A percentile compares a stretch with the other conserved stretches of the same genome.
Evolutionary conservation across 2,329 filamentous ascomycete species (phyloP).

Genomic region (Penicillium sp.): DNA sequence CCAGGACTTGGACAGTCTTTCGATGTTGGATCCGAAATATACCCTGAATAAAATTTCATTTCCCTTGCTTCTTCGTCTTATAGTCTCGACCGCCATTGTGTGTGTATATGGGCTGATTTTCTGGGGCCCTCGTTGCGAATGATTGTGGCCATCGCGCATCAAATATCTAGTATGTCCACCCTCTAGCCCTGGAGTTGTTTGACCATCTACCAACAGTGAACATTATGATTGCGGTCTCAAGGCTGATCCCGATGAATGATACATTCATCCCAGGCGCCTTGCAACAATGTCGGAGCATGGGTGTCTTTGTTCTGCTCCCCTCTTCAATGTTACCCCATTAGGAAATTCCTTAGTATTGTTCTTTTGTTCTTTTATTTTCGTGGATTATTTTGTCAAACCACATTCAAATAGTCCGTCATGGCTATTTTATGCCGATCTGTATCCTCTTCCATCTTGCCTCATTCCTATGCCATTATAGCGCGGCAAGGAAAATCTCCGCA

Average conservation of each 20-base stretch:
- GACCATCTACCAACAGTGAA: not conserved
- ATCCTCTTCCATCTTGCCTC: not conserved
- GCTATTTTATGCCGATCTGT: not conserved
- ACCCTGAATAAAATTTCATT: constrained; percentile 15
- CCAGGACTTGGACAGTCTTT: not conserved
- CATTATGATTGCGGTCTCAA: not conserved
- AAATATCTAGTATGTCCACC: not conserved
- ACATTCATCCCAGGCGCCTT: not conserved
- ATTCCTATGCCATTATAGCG: not conserved
- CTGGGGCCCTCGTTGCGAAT: not conserved
- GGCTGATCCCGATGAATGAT: not conserved
- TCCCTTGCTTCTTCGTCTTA: not conserved
- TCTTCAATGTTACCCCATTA: constrained; percentile 21
- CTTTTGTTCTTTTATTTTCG: not conserved
- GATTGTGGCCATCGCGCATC: not conserved
- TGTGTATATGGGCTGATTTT: not conserved
- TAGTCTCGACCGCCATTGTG: not conserved
- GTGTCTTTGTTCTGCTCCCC: constrained; percentile 15
- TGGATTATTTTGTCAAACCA: not conserved
- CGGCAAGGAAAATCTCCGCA: not conserved
- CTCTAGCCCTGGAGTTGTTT: not conserved
- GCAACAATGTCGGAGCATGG: constrained; percentile 18
- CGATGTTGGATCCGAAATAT: constrained; percentile 7
- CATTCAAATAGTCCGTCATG: not conserved
- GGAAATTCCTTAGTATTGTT: constrained; percentile 15